Percentiles rank a stretch among this genome's conserved stretches.
Evolutionary conservation across 2,329 filamentous ascomycete genomes (phyloP).

Genomic region (Epichloe aotearoae): DNA sequence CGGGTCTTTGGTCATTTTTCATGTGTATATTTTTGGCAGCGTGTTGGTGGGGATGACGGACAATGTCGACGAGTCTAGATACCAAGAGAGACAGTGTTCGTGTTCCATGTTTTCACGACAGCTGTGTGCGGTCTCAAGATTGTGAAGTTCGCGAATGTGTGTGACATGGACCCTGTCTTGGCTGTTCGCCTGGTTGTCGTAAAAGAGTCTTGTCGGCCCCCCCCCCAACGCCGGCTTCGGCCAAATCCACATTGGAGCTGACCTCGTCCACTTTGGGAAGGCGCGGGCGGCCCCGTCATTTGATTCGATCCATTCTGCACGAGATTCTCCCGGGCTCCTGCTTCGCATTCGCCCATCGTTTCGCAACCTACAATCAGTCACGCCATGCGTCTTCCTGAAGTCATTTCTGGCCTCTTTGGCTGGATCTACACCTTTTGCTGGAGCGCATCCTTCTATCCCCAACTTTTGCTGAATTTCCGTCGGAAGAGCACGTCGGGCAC

Average conservation of each 20-base stretch:
- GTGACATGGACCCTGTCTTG: too few relatives aligned
- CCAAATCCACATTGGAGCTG: background rate
- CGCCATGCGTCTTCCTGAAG: conserved; percentile 26
- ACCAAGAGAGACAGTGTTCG: background rate
- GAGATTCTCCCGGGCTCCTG: too few relatives aligned
- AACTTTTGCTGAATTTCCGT: conserved; percentile 65
- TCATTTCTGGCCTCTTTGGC: conserved; percentile 49
- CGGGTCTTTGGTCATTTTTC: background rate
- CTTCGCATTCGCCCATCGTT: too few relatives aligned
- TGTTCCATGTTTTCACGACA: background rate
- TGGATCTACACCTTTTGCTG: conserved; percentile 65
- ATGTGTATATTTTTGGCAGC: background rate
- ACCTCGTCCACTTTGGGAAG: background rate
- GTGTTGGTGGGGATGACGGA: background rate
- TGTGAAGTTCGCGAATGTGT: background rate
- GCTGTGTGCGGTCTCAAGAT: background rate
- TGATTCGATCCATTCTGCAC: too few relatives aligned
- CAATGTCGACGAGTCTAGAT: background rate
- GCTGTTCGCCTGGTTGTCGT: too few relatives aligned
- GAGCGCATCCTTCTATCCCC: conserved; percentile 88
- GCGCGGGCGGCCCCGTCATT: background rate
- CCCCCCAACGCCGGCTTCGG: too few relatives aligned
- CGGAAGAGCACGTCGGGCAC: conserved; percentile 70
- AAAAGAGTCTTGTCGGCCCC: too few relatives aligned
- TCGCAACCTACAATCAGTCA: background rate